phyloP scores from a whole-genome alignment of 2,329 filamentous ascomycete genomes.

The Teratosphaeria viscida region DNA sequence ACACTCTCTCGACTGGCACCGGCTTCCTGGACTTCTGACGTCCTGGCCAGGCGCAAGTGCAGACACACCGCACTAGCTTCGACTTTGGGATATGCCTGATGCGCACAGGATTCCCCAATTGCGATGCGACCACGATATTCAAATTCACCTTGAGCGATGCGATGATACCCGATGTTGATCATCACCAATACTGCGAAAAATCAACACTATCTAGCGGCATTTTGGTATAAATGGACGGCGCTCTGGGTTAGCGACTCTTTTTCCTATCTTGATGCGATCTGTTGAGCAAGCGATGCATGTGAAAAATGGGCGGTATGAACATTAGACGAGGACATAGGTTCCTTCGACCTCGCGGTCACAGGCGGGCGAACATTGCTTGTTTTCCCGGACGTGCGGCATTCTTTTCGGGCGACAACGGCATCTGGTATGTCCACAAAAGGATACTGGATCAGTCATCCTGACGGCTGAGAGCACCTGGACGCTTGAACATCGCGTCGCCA shows the following conservation, averaged over 20 bases:
- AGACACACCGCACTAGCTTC: slow-evolving; percentile 9
- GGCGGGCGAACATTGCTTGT: background rate
- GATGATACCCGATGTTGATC: slow-evolving; percentile 31
- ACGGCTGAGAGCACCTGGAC: background rate
- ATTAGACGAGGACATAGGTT: slow-evolving; percentile 2
- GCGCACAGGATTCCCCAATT: slow-evolving; percentile 29
- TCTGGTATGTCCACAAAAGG: slow-evolving; percentile 5
- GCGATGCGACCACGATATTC: slow-evolving; percentile 30
- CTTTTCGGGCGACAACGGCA: slow-evolving; percentile 1
- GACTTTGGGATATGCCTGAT: slow-evolving; percentile 22
- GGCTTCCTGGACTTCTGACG: slow-evolving; percentile 20
- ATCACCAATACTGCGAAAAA: slow-evolving; percentile 20
- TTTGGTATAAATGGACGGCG: slow-evolving; percentile 41
- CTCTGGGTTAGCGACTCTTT: slow-evolving; percentile 27
- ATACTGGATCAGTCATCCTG: background rate
- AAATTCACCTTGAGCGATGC: slow-evolving; percentile 32
- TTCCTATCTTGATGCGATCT: slow-evolving; percentile 3
- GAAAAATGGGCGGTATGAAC: slow-evolving; percentile 5
- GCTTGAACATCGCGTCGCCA: background rate
- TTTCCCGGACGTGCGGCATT: background rate
- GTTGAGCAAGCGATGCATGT: slow-evolving; percentile 8
- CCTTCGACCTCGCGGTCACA: slow-evolving; percentile 6
- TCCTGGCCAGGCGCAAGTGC: slow-evolving; percentile 32
- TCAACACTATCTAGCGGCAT: slow-evolving; percentile 21
- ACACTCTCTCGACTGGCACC: slow-evolving; percentile 17